Percentiles rank a stretch among this genome's conserved stretches.
These are phyloP conservation scores for Zasmidium cellare DNA, from an alignment of 2,329 filamentous ascomycete genomes.

Conservation along the genomic window DNA sequence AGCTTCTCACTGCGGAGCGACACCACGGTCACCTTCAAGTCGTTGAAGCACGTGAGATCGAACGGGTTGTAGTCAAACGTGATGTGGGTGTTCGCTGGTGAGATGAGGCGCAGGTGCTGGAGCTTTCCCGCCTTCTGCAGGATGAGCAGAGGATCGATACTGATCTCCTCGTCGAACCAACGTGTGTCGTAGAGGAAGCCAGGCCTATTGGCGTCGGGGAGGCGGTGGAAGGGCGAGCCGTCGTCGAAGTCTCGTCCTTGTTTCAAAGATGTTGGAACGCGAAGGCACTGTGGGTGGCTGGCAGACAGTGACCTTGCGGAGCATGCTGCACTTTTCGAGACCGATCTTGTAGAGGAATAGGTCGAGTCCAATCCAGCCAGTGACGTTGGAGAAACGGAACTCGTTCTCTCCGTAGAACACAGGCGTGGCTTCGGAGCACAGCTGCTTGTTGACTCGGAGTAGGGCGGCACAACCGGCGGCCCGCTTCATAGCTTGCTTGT, in stretches of 20 bases:
- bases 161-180: neutral
- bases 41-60: neutral
- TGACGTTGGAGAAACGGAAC: slow-evolving; percentile 35
- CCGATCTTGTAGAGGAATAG: slow-evolving; percentile 8
- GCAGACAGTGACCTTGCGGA: slow-evolving; percentile 8
- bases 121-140: slow-evolving; percentile 1
- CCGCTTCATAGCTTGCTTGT: neutral
- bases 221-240: neutral
- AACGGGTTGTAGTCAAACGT: neutral
- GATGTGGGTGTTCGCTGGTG: neutral
- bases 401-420: slow-evolving; percentile 49
- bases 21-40: neutral
- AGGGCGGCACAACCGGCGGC: neutral
- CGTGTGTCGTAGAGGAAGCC: neutral
- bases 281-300: slow-evolving; percentile 2
- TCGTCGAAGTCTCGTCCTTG: neutral
- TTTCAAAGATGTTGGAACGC: neutral
- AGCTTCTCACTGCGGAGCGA: neutral
- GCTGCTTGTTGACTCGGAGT: slow-evolving; percentile 20
- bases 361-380: slow-evolving; percentile 12
- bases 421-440: slow-evolving; percentile 40
- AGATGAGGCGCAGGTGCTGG: neutral
- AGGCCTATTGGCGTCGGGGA: neutral
- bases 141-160: neutral
- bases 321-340: neutral